These are phyloP conservation scores for Fusarium haematococcum DNA, from an alignment of 2,329 filamentous ascomycete species.

Conservation along the genomic window DNA sequence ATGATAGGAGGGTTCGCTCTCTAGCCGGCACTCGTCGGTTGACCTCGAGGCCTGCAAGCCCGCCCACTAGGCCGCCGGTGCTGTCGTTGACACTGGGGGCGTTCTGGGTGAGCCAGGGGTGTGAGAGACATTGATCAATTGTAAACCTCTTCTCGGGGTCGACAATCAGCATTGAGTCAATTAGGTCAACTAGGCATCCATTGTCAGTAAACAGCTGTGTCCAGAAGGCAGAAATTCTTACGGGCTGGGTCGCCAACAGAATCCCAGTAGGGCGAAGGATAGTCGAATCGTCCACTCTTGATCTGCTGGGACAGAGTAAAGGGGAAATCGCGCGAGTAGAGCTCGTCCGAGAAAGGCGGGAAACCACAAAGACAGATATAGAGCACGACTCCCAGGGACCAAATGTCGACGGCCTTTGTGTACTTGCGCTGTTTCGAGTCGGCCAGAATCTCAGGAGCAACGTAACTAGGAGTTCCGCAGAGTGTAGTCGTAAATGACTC, in stretches of 20 bases:
- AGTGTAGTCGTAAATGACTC: slow-evolving; percentile 97
- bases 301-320: slow-evolving; percentile 94
- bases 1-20: slow-evolving; percentile 87
- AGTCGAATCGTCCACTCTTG: slow-evolving; percentile 88
- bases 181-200: slow-evolving; percentile 75
- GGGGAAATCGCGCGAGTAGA: slow-evolving; percentile 83
- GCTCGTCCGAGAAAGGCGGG: slow-evolving; percentile 95
- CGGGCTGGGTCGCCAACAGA: slow-evolving; percentile 74
- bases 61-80: slow-evolving; percentile 92
- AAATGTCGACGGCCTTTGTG: slow-evolving; percentile 94
- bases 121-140: slow-evolving; percentile 89
- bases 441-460: slow-evolving; percentile 94
- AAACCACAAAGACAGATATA: slow-evolving; percentile 98
- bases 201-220: slow-evolving; percentile 3
- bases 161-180: slow-evolving; percentile 94
- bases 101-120: slow-evolving; percentile 85
- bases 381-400: slow-evolving; percentile 96
- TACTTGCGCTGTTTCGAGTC: slow-evolving; percentile 86
- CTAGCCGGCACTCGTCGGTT: slow-evolving; percentile 81
- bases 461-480: slow-evolving; percentile 96
- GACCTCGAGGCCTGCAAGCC: slow-evolving; percentile 84
- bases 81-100: slow-evolving; percentile 78
- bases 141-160: slow-evolving; percentile 86
- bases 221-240: slow-evolving; percentile 50
- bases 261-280: slow-evolving; percentile 92